A percentile compares a stretch with the other conserved stretches of the same genome.
Conservation (phyloP, 805 yeast species). For the Candida coquimbonensis region DNA sequence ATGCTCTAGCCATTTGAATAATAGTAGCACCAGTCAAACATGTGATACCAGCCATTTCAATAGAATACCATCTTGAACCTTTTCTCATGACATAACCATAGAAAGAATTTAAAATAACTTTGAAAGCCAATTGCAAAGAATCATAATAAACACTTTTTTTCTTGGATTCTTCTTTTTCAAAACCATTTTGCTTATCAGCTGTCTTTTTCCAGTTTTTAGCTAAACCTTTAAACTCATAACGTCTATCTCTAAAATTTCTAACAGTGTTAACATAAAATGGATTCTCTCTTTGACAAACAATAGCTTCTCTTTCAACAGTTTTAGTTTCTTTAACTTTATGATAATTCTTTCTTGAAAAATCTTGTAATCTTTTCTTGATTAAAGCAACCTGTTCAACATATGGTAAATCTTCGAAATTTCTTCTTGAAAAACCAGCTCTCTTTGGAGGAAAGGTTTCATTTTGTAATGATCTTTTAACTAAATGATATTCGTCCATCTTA, state of each 20-base stretch:
- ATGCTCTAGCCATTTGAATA: slow-evolving; percentile 90
- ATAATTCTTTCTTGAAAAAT: slow-evolving; percentile 80
- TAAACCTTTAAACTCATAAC: slow-evolving; percentile 90
- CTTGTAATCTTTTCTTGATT: slow-evolving; percentile 71
- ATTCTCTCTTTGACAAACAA: slow-evolving; percentile 94
- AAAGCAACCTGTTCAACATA: slow-evolving; percentile 70
- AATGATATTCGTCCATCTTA: slow-evolving; percentile 80
- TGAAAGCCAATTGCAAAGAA: slow-evolving; percentile 93
- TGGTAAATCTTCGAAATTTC: slow-evolving; percentile 70
- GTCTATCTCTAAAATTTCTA: slow-evolving; percentile 86
- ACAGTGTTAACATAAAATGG: slow-evolving; percentile 96
- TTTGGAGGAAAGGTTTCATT: slow-evolving; percentile 69
- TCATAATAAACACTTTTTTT: slow-evolving; percentile 93
- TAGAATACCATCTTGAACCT: slow-evolving; percentile 98
- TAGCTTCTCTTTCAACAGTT: slow-evolving; percentile 83
- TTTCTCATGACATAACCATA: slow-evolving; percentile 99
- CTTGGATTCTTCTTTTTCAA: slow-evolving; percentile 80
- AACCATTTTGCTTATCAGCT: slow-evolving; percentile 42
- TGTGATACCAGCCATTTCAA: slow-evolving; percentile 99
- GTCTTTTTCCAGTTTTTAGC: slow-evolving; percentile 94
- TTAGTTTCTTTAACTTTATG: slow-evolving; percentile 76
- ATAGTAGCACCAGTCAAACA: slow-evolving; percentile 97
- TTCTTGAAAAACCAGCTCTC: slow-evolving; percentile 46
- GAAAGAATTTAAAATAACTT: slow-evolving; percentile 91
- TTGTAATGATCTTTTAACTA: slow-evolving; percentile 79